phyloP scores from a whole-genome alignment of 139 green algal genomes.

The Chlorella vulgaris region DNA sequence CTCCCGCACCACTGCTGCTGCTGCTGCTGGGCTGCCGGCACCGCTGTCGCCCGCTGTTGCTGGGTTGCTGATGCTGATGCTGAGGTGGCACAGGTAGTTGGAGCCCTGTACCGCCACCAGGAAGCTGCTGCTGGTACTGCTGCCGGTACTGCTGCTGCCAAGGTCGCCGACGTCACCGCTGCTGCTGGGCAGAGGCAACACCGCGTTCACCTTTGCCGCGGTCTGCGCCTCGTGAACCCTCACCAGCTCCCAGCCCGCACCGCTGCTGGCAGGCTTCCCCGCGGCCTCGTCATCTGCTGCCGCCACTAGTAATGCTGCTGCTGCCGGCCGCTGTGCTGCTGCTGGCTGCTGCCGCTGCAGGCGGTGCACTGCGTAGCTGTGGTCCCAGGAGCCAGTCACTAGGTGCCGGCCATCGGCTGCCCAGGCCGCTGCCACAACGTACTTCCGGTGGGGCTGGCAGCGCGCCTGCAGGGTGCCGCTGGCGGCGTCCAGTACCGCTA shows the following conservation, averaged over 20 bases:
- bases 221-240: background rate
- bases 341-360: background rate
- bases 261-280: too few species aligned
- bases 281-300: background rate
- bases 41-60: background rate
- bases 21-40: background rate
- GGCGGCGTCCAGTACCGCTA: constrained; percentile 43
- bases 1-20: constrained; percentile 16
- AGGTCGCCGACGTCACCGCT: background rate
- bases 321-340: background rate
- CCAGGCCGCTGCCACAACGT: constrained; percentile 36
- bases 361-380: constrained; percentile 37
- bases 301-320: too few species aligned
- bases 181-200: constrained; percentile 29
- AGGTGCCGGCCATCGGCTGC: constrained; percentile 4
- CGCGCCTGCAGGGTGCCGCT: constrained; percentile 10
- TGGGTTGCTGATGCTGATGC: background rate
- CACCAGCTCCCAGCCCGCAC: background rate
- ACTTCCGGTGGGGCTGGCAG: constrained; percentile 40
- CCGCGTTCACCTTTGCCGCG: constrained; percentile 44
- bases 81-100: constrained; percentile 41
- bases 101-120: constrained; percentile 40
- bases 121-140: background rate
- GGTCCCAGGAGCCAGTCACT: constrained; percentile 49
- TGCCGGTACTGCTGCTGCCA: background rate